Conservation (phyloP, 2,329 filamentous ascomycete genomes). For the Paramyrothecium roridum region DNA sequence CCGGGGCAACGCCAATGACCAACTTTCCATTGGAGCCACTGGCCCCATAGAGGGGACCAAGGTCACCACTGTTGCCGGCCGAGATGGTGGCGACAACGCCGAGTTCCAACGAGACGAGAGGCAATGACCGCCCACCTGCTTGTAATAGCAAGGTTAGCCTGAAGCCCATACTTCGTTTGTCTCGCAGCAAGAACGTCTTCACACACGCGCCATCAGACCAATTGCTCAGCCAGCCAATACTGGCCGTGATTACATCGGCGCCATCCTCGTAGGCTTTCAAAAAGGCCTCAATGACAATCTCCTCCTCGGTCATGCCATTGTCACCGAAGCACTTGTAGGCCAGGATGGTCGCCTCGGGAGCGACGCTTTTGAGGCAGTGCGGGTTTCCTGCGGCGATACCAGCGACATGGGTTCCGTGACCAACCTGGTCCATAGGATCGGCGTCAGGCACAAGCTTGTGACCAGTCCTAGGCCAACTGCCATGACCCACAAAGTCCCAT, state of each 20-base stretch:
- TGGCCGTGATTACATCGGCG: constrained; percentile 32
- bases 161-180: too few species aligned
- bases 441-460: constrained; percentile 14
- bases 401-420: constrained; percentile 25
- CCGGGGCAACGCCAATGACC: constrained; percentile 41
- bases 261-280: constrained; percentile 29
- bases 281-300: constrained; percentile 28
- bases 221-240: constrained; percentile 23
- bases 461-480: neutral
- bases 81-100: constrained; percentile 40
- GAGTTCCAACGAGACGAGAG: constrained; percentile 28
- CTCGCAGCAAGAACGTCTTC: too few species aligned
- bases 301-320: constrained; percentile 2
- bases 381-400: constrained; percentile 26
- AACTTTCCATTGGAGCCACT: constrained; percentile 36
- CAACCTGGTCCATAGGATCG: constrained; percentile 21
- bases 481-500: constrained; percentile 16
- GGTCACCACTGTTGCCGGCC: constrained; percentile 39
- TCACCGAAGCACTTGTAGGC: constrained; percentile 24
- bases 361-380: too few species aligned
- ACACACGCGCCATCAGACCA: constrained; percentile 22
- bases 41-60: constrained; percentile 37
- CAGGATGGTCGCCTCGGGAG: constrained; percentile 20
- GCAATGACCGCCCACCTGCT: constrained; percentile 28
- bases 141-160: too few species aligned